Evolutionary conservation across 2,329 filamentous ascomycete species (phyloP), one percentile per base, ranked within the genome.

Genomic region (Ophiocordyceps australis): DNA sequence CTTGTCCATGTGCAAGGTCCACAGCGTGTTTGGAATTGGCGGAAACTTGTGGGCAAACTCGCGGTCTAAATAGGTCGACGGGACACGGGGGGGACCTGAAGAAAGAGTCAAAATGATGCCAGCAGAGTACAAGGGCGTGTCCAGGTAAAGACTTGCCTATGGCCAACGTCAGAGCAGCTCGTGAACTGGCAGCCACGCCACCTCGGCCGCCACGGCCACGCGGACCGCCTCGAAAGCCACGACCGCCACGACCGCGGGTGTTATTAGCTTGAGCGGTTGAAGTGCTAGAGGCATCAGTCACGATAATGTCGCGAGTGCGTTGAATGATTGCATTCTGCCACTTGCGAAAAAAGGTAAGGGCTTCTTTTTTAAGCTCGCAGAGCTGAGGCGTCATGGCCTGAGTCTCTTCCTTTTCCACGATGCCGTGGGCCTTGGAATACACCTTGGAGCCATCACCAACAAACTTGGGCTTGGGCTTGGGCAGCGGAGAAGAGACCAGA

Each of bases 251-350:
- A 28, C 52, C 52, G 25, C 48, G 39, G 24, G 33, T 29, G 20
- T 25, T 35, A 33, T 40, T 39, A 36, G 37, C 25, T 32, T 25
- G 18, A 14, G 31, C 11, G 28, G 28, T 28, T 17, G 34, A 31
- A 32, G 38, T 36, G n/a, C n/a, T n/a, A n/a, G n/a, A n/a, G n/a
- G n/a, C n/a, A 30, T 64, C 59, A 27, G 54, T 59, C 32, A 66
- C 57, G 22, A 63, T 60, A 12, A 83, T 62, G 19, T 89, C 75
- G 12, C 71, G 67, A 14, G 92, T 55, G 10, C 83, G 67, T 29
- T 68, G 62, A 21, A 80, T 54, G 8, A 93, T 66, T 9, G 59
- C 57, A 5, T 69, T 61, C 38, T 80, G 68, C 86, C 86, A 95
- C 35, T 81, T 75, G 30, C 77, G 71, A 43, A 86, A 92, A 42